A percentile compares a stretch with the other conserved stretches of the same genome.
Evolutionary conservation across 768 basidiomycete species (phyloP).

Genomic region (Podaxis sp.): DNA sequence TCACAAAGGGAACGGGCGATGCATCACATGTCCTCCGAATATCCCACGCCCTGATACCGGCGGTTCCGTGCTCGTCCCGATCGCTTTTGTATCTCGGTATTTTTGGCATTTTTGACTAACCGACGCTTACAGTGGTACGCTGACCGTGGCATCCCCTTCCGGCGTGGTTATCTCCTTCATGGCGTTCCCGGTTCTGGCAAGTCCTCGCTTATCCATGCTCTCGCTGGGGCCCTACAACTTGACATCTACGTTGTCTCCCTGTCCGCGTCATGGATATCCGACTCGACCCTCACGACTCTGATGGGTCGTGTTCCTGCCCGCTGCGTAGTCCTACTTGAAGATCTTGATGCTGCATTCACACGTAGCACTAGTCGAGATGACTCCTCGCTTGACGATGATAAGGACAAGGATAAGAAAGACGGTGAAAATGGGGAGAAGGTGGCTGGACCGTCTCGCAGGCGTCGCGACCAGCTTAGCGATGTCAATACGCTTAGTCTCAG

Average conservation of each 20-base stretch:
- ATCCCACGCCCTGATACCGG: conserved; percentile 2
- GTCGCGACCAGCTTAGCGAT: conserved; percentile 63
- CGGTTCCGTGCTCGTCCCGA: not conserved
- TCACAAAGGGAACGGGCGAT: not conserved
- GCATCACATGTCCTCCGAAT: conserved; percentile 11
- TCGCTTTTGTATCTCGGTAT: not conserved
- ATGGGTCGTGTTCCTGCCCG: conserved; percentile 86
- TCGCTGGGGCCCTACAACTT: conserved; percentile 86
- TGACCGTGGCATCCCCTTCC: conserved; percentile 91
- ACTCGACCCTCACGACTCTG: conserved; percentile 79
- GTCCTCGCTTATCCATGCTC: conserved; percentile 81
- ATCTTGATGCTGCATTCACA: conserved; percentile 88
- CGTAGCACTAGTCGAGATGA: conserved; percentile 70
- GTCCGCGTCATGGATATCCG: conserved; percentile 85
- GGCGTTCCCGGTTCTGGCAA: conserved; percentile 88
- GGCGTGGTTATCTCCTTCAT: conserved; percentile 82
- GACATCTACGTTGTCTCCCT: conserved; percentile 92
- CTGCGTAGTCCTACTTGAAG: conserved; percentile 86
- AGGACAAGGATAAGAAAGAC: conserved; percentile 33
- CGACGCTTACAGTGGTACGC: conserved; percentile 70
- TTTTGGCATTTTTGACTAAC: conserved; percentile 2
- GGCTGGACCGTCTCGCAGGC: conserved; percentile 30
- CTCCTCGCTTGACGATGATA: conserved; percentile 46
- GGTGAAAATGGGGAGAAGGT: conserved; percentile 28
- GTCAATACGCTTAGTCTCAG: conserved; percentile 81